Base-by-base conservation (phyloP, 2,329 filamentous ascomycete species). In the Epicoccum sorghinum region DNA sequence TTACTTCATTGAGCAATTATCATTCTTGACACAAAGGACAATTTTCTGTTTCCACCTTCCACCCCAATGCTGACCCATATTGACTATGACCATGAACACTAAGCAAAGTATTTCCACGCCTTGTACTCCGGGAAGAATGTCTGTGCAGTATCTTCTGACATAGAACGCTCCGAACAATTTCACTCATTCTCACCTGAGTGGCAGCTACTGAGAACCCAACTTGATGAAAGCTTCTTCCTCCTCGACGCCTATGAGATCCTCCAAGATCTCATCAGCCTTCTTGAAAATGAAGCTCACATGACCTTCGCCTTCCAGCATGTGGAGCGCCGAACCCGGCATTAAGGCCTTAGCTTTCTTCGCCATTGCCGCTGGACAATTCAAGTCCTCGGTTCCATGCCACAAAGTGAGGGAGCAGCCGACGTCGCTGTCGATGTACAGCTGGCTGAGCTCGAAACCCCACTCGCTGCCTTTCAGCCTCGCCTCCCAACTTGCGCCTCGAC, bases 381-480 rank as follows among this genome's bases (percentile, higher is more conserved):
- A 50, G 49, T 75, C 72, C n/a, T 66, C 57, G 3, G 45, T 55
- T 0, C 70, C 72, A 60, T 75, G 72, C 72, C 72, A 75, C 9
- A 75, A 32, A 4, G 65, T 66, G 33, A 72, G 55, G 3, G 60
- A 51, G 10, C 52, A 50, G 10, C 68, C 47, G 1, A 55, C 59
- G 3, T 48, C 38, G 8, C 61, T 58, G 10, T 60, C 65, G 22
- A 64, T 55, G 25, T 55, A 42, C 27, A 75, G 49, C 2, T 71
- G 62, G 14, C 61, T 52, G 22, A 75, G 56, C 37, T 69, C 65
- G 41, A 74, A 75, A 4, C 66, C 71, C 71, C 71, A 73, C 1
- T 66, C 57, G 24, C 62, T 61, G 5, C 63, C 66, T 18, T 64
- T 53, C 24, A 75, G 46, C 25, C 59, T 62, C 10, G 67, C 63